phyloP scores from a whole-genome alignment of 1,284 basidiomycete species.

The Ganoderma leucocontextum region DNA sequence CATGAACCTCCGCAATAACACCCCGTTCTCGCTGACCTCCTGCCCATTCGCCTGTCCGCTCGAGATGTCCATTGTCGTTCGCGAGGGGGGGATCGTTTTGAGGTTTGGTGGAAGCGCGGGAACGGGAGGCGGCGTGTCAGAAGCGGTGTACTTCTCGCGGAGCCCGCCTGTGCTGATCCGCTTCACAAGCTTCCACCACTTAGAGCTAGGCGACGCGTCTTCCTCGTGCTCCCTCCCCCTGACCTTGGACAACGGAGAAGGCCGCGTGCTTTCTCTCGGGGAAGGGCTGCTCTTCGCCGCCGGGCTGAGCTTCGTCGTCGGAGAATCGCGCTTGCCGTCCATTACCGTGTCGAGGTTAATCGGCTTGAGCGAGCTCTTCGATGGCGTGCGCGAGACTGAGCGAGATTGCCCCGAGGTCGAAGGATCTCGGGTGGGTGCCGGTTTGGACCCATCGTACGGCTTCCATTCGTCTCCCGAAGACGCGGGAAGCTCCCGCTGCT shows the following conservation, averaged over 20 bases:
- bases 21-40: constrained; percentile 32
- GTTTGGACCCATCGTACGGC: constrained; percentile 33
- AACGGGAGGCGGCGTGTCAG: constrained; percentile 59
- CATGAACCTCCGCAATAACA: constrained; percentile 38
- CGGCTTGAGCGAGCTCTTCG: constrained; percentile 17
- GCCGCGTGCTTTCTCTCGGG: constrained; percentile 26
- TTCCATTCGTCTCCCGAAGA: constrained; percentile 28
- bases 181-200: constrained; percentile 74
- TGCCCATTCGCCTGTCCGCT: constrained; percentile 21
- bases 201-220: constrained; percentile 49
- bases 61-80: constrained; percentile 40
- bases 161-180: constrained; percentile 70
- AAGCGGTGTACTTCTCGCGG: constrained; percentile 58
- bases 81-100: constrained; percentile 25
- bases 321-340: constrained; percentile 22
- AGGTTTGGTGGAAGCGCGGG: constrained; percentile 61
- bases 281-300: constrained; percentile 23
- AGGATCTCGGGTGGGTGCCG: neutral
- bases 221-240: constrained; percentile 41
- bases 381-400: constrained; percentile 4
- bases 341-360: constrained; percentile 25
- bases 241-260: constrained; percentile 30
- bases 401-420: constrained; percentile 5
- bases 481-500: constrained; percentile 18
- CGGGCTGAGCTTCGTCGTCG: constrained; percentile 21